phyloP scores from a whole-genome alignment of 2,329 filamentous ascomycete genomes.

The Dothideomycetes sp. region DNA sequence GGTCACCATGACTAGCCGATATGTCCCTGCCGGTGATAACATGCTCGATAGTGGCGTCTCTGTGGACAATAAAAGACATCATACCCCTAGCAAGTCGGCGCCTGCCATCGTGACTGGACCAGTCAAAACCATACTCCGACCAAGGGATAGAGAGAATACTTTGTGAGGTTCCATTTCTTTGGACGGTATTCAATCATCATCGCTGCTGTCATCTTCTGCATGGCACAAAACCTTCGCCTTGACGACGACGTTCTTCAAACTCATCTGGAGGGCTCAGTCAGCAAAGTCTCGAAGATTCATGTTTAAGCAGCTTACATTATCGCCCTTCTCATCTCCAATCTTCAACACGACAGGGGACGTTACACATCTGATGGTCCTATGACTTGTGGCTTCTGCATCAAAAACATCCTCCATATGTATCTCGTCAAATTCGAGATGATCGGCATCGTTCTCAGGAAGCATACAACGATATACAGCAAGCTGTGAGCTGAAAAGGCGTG shows the following conservation, averaged over 20 bases:
- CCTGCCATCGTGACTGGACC: neutral
- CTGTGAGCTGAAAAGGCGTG: constrained; percentile 21
- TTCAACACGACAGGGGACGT: constrained; percentile 56
- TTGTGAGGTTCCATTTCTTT: constrained; percentile 7
- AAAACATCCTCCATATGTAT: constrained; percentile 53
- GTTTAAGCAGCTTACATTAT: constrained; percentile 24
- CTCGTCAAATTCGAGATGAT: constrained; percentile 45
- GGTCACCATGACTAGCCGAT: neutral
- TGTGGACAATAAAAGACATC: neutral
- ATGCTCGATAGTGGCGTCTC: neutral
- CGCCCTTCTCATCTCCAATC: constrained; percentile 52
- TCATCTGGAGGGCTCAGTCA: constrained; percentile 20
- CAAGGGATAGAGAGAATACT: constrained; percentile 14
- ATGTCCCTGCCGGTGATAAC: neutral
- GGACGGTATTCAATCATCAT: neutral
- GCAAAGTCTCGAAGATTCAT: neutral
- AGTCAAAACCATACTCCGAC: constrained; percentile 1
- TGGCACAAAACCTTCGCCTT: constrained; percentile 55
- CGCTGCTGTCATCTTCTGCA: constrained; percentile 1
- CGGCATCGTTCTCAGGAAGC: constrained; percentile 19
- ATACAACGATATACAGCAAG: constrained; percentile 20
- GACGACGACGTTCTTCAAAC: constrained; percentile 52
- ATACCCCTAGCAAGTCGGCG: constrained; percentile 3
- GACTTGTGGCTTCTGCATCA: constrained; percentile 43
- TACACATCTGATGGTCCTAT: constrained; percentile 48